Conservation (phyloP, 208 protist genomes). For the Angomonas ambiguus region DNA sequence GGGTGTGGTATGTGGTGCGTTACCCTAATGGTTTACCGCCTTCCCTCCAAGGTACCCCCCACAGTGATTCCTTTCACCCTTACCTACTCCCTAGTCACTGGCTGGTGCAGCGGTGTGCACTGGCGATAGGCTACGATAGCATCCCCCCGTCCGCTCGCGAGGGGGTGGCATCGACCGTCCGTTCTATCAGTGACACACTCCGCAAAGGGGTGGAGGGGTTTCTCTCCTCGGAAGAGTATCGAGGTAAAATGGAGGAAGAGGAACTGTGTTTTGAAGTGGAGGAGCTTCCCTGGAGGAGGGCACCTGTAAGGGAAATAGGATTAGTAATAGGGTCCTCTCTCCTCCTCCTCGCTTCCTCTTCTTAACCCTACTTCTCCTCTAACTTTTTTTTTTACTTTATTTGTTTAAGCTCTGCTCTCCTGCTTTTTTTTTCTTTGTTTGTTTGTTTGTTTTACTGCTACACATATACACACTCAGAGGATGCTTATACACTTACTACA, state of each 20-base stretch:
- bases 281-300: neutral
- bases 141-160: neutral
- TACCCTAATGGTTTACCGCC: constrained; percentile 14
- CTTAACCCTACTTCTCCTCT: too few species aligned
- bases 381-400: neutral
- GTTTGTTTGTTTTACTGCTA: neutral
- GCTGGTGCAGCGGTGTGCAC: neutral
- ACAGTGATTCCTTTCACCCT: neutral
- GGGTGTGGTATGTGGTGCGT: constrained; percentile 25
- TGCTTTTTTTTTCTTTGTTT: neutral
- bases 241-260: neutral
- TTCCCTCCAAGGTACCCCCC: neutral
- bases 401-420: neutral
- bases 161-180: neutral
- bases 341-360: too few species aligned
- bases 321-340: too few species aligned
- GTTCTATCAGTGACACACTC: neutral
- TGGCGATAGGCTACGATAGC: neutral
- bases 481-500: too few species aligned
- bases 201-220: neutral
- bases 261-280: neutral
- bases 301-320: neutral
- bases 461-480: too few species aligned
- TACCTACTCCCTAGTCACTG: neutral
- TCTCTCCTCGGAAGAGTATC: neutral